Evolutionary conservation across 2,329 filamentous ascomycete species (phyloP), one percentile per base, ranked within the genome.

Genomic region (Sporothrix curviconia): DNA sequence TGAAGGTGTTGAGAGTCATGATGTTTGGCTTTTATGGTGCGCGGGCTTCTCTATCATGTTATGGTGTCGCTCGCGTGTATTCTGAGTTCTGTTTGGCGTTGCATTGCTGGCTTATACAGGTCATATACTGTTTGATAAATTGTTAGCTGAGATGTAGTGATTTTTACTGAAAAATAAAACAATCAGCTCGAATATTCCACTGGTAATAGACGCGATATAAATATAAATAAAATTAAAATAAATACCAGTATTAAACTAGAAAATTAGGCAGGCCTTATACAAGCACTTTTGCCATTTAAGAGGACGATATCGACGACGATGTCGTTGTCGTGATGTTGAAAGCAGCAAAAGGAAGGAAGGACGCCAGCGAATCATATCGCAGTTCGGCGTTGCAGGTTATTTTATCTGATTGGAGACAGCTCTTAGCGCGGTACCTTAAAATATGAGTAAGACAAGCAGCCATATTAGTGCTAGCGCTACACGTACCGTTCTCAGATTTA

Each of bases 351-450:
- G 32, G 15, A 30, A 37, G 17, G 11, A 49, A 12, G 19, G 28
- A 25, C 12, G 9, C 9, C 37, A 36, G 43, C 34, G 36, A 47
- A 39, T 44, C 9, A 50, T n/a, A 43, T n/a, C 37, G 51, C 51
- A 22, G 4, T 19, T 28, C 19, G 25, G 24, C n/a, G 49, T 28
- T 51, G 34, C 49, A 39, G 49, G 34, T 30, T 40, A 51, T 51
- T 25, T 51, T 51, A 39, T 51, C 47, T 51, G 47, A 51, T 51
- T 51, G 47, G 47, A 39, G 47, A 28, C 22, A 28, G 37, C 14
- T 12, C 2, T 8, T 51, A 51, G 49, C 49, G 49, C 22, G n/a
- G 15, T 51, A 51, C 49, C 34, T 51, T 51, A 51, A 39, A 39
- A 17, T 51, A 51, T 51, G 49, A 34, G 25, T 34, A 39, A 8